Evolutionary conservation across 345 rosid species (phyloP), one percentile per base, ranked within the genome.

Genomic region (Camelina sativa): DNA sequence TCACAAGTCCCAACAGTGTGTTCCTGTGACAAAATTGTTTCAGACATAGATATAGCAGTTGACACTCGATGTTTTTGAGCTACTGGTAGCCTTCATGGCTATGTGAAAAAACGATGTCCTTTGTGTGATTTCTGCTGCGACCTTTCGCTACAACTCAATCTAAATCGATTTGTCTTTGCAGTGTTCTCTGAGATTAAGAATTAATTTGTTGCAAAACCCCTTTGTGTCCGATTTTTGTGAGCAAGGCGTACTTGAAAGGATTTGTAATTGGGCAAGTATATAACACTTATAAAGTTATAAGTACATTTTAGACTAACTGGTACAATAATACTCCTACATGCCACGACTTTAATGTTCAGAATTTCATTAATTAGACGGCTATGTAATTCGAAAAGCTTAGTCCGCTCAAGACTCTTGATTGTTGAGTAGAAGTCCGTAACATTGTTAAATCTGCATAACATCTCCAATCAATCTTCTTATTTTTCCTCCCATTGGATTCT

Each of bases 1-100:
- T 13, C 7, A 13, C 23, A 2, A 34, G 23, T 34, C 32, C 22
- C 15, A 47, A 47, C 43, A 30, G 47, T 34, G 8, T 16, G 22
- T 16, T 52, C 54, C 5, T 72, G 20, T 37, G 41, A 51, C 40
- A 37, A 50, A 71, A 32, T 71, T 60, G 59, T 19, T 46, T 69
- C 34, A 8, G 51, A 38, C 25, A 7, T 50, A 12, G 22, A 8
- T 20, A 51, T 51, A 51, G 47, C 32, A 34, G 1, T 32, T 12
- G 8, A 50, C 34, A 13, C 19, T 15, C 43, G 15, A 11, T 13
- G 35, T 20, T 66, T 28, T 34, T 35, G 22, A 16, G 60, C 4
- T 13, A 13, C 60, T 13, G 60, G 37, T 25, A 28, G 60, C 60
- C 13, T 55, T 55, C 19, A 2, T 54, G 15, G 57, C 32, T 22